These are phyloP conservation scores for Eimeria necatrix DNA, from an alignment of 169 alveolate genomes.

Conservation along the genomic window DNA sequence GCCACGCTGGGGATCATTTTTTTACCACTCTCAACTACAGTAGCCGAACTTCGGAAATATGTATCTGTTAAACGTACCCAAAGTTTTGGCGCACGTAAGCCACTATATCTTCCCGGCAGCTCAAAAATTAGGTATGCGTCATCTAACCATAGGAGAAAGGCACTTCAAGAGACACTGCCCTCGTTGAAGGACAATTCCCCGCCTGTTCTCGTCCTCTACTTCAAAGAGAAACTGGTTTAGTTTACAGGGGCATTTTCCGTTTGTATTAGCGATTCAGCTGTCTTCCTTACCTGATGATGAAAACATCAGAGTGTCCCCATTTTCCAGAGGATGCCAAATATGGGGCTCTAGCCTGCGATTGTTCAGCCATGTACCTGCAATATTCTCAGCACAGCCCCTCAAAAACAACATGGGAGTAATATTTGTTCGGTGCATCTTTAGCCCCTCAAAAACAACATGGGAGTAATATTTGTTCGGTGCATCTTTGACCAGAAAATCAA, in stretches of 20 bases:
- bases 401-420: not conserved
- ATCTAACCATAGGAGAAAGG: not conserved
- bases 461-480: not conserved
- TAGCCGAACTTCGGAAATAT: not conserved
- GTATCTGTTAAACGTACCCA: not conserved
- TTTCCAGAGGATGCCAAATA: constrained; percentile 45
- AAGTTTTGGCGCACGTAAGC: not conserved
- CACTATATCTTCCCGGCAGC: not conserved
- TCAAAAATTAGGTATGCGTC: constrained; percentile 34
- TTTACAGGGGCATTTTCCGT: no score
- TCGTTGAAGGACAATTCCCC: no score
- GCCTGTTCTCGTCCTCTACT: no score
- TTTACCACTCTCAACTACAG: no score
- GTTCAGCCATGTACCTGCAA: constrained; percentile 63
- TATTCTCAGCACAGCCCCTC: not conserved
- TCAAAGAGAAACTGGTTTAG: no score
- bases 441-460: not conserved
- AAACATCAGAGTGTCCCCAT: constrained; percentile 46
- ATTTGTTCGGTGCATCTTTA: not conserved
- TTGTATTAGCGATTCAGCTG: not conserved
- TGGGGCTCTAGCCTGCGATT: constrained; percentile 73
- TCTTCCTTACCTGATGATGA: constrained; percentile 32
- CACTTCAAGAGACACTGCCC: not conserved
- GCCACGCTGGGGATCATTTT: no score
- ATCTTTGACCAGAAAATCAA: no score